Percentiles rank a stretch among this genome's conserved stretches.
Evolutionary conservation across 352 stramenopile genomes (phyloP).

Genomic region (Albugo candida): DNA sequence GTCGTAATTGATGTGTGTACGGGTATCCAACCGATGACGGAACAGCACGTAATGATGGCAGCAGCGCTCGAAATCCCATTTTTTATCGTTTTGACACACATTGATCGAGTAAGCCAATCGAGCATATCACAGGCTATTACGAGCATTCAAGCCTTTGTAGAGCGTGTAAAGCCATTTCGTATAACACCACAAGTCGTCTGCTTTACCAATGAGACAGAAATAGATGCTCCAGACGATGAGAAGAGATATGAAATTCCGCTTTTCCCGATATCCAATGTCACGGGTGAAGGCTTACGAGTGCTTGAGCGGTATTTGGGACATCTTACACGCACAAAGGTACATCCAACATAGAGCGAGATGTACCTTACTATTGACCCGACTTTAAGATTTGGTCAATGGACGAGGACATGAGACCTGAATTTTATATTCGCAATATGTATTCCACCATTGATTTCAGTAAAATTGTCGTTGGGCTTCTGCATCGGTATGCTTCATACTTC

Average conservation of each 20-base stretch:
- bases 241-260: constrained; percentile 20
- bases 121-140: constrained; percentile 26
- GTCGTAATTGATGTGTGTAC: constrained; percentile 47
- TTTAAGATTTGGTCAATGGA: constrained; percentile 1
- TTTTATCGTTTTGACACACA: constrained; percentile 73
- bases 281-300: constrained; percentile 25
- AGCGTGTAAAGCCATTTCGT: constrained; percentile 21
- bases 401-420: neutral
- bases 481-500: neutral
- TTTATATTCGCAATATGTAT: no score
- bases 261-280: constrained; percentile 41
- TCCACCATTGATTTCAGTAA: no score
- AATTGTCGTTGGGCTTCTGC: neutral
- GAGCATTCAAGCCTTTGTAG: constrained; percentile 14
- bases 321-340: constrained; percentile 35
- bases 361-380: neutral
- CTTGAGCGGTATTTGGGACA: constrained; percentile 34
- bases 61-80: constrained; percentile 42
- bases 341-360: neutral
- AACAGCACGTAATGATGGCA: constrained; percentile 58
- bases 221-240: neutral
- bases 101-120: constrained; percentile 19
- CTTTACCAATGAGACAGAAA: constrained; percentile 1
- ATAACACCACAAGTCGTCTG: constrained; percentile 9
- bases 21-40: constrained; percentile 58